Evolutionary conservation across 352 stramenopile species (phyloP), one percentile per base, ranked within the genome.

Genomic region (Globisporangium abappressorium): DNA sequence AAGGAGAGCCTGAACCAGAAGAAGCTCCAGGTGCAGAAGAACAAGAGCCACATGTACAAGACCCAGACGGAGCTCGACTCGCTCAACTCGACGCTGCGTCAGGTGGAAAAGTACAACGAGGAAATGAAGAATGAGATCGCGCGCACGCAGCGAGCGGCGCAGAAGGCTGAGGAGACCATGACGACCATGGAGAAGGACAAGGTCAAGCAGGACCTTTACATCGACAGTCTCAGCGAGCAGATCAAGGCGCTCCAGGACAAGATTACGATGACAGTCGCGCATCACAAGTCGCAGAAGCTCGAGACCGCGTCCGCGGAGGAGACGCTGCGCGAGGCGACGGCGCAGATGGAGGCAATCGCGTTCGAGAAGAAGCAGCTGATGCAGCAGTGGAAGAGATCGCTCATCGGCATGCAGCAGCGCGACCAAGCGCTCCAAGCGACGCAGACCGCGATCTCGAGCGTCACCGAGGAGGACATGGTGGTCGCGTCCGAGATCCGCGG

Each of bases 361-460:
- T 97, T 97, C 59, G 96, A 99, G 76, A 98, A 98, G 77, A 98
- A 97, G 72, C 93, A 98, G 68, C 74, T 98, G 12, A 70, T 98
- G 68, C 91, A 97, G 77, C 92, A 99, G 72, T 98, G 96, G 94
- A 98, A 98, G 70, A 95, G 89, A 69, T 91, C 92, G n/a, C 73
- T 98, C 11, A 89, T 98, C 57, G 94, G 84, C 6, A 85, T 98
- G 58, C 80, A 88, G 62, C 81, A 96, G 57, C 79, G 95, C 30
- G 96, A 99, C 70, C 91, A 98, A 55, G 96, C 96, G 7, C 80
- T 98, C 4, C 79, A 91, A 34, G 92, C 92, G n/a, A 97, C 92
- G 9, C 82, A 87, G 64, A 87, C 79, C 4, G 93, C 91, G 1
- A 86, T 98, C 55, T 88, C 85, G 0, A 86, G 66, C 26, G 77